phyloP scores from a whole-genome alignment of 2,329 filamentous ascomycete species.

The Colletotrichum liaoningense region DNA sequence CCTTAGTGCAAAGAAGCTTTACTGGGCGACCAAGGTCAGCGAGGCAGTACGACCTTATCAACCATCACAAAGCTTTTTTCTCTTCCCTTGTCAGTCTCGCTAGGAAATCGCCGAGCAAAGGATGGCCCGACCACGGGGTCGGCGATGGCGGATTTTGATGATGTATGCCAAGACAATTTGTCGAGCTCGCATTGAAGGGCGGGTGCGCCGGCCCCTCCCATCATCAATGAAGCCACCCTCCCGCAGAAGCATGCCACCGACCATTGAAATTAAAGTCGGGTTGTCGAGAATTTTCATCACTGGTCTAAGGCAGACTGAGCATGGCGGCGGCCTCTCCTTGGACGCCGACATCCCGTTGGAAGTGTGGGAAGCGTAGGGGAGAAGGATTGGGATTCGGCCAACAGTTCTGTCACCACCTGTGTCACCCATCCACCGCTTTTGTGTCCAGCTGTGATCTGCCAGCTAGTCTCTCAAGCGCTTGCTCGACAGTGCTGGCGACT shows the following conservation, averaged over 20 bases:
- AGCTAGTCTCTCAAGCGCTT: not conserved
- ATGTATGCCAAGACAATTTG: conserved; percentile 26
- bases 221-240: conserved; percentile 3
- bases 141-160: conserved; percentile 10
- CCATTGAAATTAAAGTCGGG: conserved; percentile 1
- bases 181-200: conserved; percentile 7
- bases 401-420: not conserved
- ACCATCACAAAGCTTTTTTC: not conserved
- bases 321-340: conserved; percentile 13
- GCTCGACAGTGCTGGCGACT: not conserved
- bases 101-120: conserved; percentile 2
- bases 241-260: not conserved
- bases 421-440: not conserved
- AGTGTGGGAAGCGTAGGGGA: not conserved
- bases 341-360: conserved; percentile 20
- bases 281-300: not conserved
- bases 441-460: not conserved
- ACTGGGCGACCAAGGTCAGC: not conserved
- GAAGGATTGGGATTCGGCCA: not conserved
- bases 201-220: conserved; percentile 21
- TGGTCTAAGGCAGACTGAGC: not conserved
- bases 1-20: not conserved
- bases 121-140: not conserved
- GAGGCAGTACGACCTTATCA: not conserved
- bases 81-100: not conserved